These are phyloP conservation scores for Amniculicola lignicola DNA, from an alignment of 495 filamentous ascomycete species.

Conservation along the genomic window DNA sequence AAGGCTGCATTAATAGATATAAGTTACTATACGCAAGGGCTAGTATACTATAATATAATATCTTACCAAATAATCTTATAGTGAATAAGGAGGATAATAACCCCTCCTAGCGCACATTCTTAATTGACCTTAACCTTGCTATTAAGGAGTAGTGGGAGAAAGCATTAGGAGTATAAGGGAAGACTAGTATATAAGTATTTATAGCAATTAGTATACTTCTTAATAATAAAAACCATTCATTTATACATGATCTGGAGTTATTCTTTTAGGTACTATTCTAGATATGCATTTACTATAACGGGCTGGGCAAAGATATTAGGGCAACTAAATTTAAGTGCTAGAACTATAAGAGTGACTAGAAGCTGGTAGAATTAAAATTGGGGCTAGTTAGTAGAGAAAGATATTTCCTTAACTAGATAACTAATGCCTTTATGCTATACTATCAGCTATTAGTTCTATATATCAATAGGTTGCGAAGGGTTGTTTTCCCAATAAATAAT, in stretches of 20 bases:
- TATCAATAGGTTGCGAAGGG: constrained; percentile 36
- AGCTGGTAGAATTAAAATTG: constrained; percentile 7
- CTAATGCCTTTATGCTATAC: constrained; percentile 24
- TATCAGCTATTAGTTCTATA: constrained; percentile 41
- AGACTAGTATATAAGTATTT: constrained; percentile 46
- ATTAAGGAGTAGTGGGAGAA: constrained; percentile 33
- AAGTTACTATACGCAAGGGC: constrained; percentile 34
- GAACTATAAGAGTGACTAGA: constrained; percentile 2
- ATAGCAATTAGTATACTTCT: constrained; percentile 47
- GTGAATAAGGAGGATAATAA: too few relatives aligned
- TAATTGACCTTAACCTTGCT: constrained; percentile 47
- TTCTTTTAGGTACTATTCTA: constrained; percentile 55
- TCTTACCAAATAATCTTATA: too few relatives aligned
- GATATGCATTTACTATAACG: constrained; percentile 17
- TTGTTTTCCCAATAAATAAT: constrained; percentile 1
- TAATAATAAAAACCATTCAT: constrained; percentile 43
- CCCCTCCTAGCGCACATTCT: too few relatives aligned
- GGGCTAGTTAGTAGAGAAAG: neutral
- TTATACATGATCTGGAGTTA: constrained; percentile 52
- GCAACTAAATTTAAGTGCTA: neutral
- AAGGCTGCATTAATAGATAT: constrained; percentile 35
- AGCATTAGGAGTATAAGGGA: constrained; percentile 42
- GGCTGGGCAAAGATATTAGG: constrained; percentile 7
- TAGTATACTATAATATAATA: too few relatives aligned
- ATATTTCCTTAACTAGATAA: neutral